A percentile compares a stretch with the other conserved stretches of the same genome.
Evolutionary conservation across 2,329 filamentous ascomycete genomes (phyloP).

Genomic region (Hypoxylon sp.): DNA sequence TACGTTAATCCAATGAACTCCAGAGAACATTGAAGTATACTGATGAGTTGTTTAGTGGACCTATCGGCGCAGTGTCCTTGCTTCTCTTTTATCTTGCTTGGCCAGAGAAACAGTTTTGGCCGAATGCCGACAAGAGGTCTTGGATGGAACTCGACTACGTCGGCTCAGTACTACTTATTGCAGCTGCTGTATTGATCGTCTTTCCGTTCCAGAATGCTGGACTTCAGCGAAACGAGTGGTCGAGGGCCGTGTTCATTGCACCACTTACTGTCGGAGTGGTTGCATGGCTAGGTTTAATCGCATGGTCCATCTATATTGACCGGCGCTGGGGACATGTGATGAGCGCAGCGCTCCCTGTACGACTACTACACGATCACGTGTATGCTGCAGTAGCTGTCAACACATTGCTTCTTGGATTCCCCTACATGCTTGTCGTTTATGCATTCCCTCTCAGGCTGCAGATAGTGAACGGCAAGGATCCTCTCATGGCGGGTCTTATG

Average conservation of each 20-base stretch:
- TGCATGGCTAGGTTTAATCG: constrained; percentile 55
- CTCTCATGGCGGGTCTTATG: constrained; percentile 63
- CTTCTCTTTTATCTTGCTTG: constrained; percentile 62
- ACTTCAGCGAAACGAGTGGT: constrained; percentile 56
- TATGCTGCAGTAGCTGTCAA: constrained; percentile 59
- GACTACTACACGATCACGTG: constrained; percentile 61
- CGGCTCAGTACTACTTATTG: constrained; percentile 66
- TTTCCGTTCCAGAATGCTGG: constrained; percentile 69
- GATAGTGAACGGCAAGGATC: constrained; percentile 61
- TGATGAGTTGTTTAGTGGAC: constrained; percentile 57
- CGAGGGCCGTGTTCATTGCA: constrained; percentile 56
- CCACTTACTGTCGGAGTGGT: constrained; percentile 56
- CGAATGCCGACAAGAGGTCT: constrained; percentile 54
- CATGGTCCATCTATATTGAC: constrained; percentile 56
- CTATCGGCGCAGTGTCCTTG: constrained; percentile 62
- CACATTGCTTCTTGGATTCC: constrained; percentile 64
- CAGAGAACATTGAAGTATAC: constrained; percentile 31
- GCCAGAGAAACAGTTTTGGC: constrained; percentile 60
- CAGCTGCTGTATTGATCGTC: constrained; percentile 66
- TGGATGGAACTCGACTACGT: constrained; percentile 66
- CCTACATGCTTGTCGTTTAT: constrained; percentile 63
- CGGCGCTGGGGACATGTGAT: constrained; percentile 50
- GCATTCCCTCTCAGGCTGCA: constrained; percentile 64
- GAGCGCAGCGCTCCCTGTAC: constrained; percentile 61
- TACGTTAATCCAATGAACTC: constrained; percentile 50